These are phyloP conservation scores for Meyerozyma elateridarum DNA, from an alignment of 1,139 yeast species.

Conservation along the genomic window DNA sequence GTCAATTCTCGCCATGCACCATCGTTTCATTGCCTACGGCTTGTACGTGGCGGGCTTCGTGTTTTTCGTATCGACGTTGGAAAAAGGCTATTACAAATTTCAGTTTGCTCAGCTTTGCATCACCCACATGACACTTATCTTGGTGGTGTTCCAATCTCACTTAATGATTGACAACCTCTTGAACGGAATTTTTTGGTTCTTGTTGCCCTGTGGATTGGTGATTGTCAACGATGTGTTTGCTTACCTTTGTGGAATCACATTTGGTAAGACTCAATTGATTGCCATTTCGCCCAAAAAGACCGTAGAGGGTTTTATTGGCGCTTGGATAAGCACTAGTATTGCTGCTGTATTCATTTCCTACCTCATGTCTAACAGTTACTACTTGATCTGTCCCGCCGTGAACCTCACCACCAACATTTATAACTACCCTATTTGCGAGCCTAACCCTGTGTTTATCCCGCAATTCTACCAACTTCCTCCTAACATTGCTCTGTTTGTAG, in stretches of 20 bases:
- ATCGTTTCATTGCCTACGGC: conserved; percentile 78
- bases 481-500: conserved; percentile 45
- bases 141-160: conserved; percentile 93
- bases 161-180: conserved; percentile 85
- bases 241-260: conserved; percentile 92
- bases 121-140: conserved; percentile 87
- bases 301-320: conserved; percentile 95
- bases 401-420: conserved; percentile 53
- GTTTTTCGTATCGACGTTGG: conserved; percentile 82
- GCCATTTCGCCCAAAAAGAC: conserved; percentile 96
- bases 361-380: conserved; percentile 60
- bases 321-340: conserved; percentile 88
- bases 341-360: conserved; percentile 67
- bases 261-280: conserved; percentile 89
- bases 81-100: conserved; percentile 83
- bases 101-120: conserved; percentile 93
- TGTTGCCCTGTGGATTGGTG: conserved; percentile 86
- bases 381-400: conserved; percentile 83
- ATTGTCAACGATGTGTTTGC: conserved; percentile 96
- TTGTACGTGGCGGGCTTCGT: conserved; percentile 86
- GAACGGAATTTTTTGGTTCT: conserved; percentile 91
- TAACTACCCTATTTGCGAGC: conserved; percentile 58
- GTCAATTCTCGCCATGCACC: conserved; percentile 54
- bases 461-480: conserved; percentile 76
- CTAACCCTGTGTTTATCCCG: conserved; percentile 81